Conservation (phyloP, 2,329 filamentous ascomycete species). For the Diplodia intermedia region DNA sequence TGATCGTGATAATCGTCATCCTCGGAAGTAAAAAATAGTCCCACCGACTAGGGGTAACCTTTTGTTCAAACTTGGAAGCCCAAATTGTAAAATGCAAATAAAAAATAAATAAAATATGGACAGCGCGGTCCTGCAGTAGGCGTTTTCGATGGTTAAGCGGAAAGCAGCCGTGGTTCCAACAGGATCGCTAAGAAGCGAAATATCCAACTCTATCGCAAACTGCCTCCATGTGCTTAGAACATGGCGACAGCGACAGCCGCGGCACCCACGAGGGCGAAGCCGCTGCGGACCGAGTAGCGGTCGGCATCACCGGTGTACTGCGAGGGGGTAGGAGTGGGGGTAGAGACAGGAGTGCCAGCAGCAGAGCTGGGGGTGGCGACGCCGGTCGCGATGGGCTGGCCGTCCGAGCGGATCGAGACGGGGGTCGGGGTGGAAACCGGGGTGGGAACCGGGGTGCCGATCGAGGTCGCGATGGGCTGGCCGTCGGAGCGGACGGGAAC, state of each 20-base stretch:
- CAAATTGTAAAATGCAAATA: conserved; percentile 6
- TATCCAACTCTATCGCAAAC: not conserved
- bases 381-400: conserved; percentile 35
- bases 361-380: conserved; percentile 15
- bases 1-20: conserved; percentile 26
- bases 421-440: conserved; percentile 7
- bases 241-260: conserved; percentile 29
- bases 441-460: not conserved
- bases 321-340: conserved; percentile 36
- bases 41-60: conserved; percentile 2
- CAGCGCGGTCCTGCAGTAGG: conserved; percentile 3
- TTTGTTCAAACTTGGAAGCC: not conserved
- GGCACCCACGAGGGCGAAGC: conserved; percentile 26
- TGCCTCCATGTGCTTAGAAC: not conserved
- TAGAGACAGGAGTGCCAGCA: conserved; percentile 30
- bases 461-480: conserved; percentile 2
- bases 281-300: conserved; percentile 17
- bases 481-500: conserved; percentile 17
- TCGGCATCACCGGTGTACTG: conserved; percentile 23
- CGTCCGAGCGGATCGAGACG: conserved; percentile 29
- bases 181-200: conserved; percentile 17
- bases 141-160: not conserved
- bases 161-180: not conserved
- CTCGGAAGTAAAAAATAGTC: not conserved
- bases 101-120: conserved; percentile 25